These are phyloP conservation scores for Podospora didyma DNA, from an alignment of 495 filamentous ascomycete species.

Conservation along the genomic window DNA sequence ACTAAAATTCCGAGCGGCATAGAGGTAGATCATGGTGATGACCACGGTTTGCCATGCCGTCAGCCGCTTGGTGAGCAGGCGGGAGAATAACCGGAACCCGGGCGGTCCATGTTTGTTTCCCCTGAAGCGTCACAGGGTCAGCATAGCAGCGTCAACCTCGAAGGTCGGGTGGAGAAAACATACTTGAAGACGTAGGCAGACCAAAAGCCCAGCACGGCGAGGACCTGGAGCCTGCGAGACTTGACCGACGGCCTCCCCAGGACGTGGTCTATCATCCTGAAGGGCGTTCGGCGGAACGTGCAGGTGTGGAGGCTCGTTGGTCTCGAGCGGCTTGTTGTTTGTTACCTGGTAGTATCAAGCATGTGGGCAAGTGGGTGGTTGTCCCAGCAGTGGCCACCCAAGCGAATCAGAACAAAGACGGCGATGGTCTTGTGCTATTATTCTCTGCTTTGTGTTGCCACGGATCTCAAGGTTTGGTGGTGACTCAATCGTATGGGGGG, in stretches of 20 bases:
- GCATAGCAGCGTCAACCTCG: background rate
- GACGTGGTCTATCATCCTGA: slow-evolving; percentile 70
- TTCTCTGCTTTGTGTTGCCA: too few relatives aligned
- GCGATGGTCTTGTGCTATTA: too few relatives aligned
- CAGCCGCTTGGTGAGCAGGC: slow-evolving; percentile 57
- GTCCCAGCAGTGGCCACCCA: too few relatives aligned
- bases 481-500: too few relatives aligned
- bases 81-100: slow-evolving; percentile 65
- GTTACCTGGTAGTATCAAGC: background rate
- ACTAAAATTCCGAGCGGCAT: slow-evolving; percentile 85
- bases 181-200: slow-evolving; percentile 75
- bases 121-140: slow-evolving; percentile 34
- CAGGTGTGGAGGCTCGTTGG: background rate
- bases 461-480: too few relatives aligned
- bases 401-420: too few relatives aligned
- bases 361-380: background rate
- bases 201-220: slow-evolving; percentile 89
- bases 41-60: slow-evolving; percentile 88
- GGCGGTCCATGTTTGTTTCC: slow-evolving; percentile 88
- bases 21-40: slow-evolving; percentile 85
- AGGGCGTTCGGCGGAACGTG: background rate
- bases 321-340: background rate
- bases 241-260: slow-evolving; percentile 84
- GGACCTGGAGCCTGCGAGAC: slow-evolving; percentile 89
- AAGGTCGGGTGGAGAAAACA: slow-evolving; percentile 11